phyloP scores from a whole-genome alignment of 2,329 filamentous ascomycete genomes.

The Nemania abortiva region DNA sequence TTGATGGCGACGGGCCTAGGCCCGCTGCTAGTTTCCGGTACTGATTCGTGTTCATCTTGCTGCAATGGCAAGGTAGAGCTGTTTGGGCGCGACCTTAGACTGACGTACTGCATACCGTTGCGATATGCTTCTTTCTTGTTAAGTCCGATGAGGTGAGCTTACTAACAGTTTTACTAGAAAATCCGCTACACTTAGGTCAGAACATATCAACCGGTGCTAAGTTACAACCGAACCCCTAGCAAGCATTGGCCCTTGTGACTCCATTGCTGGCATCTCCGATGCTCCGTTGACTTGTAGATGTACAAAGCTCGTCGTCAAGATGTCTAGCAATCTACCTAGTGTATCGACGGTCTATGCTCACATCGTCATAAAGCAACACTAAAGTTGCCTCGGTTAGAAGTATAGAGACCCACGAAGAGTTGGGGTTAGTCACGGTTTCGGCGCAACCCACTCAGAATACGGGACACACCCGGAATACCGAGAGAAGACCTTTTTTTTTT shows the following conservation, averaged over 20 bases:
- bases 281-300: background rate
- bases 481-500: background rate
- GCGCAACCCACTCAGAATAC: background rate
- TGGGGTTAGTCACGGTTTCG: background rate
- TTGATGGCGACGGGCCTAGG: background rate
- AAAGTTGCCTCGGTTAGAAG: background rate
- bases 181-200: background rate
- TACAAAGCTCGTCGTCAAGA: background rate
- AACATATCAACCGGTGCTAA: background rate
- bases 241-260: background rate
- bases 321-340: background rate
- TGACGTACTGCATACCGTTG: background rate
- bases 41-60: background rate
- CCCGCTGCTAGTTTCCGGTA: conserved; percentile 12
- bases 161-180: conserved; percentile 3
- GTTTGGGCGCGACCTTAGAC: background rate
- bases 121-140: background rate
- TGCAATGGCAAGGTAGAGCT: background rate
- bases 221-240: conserved; percentile 5
- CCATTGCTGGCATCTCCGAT: background rate
- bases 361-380: background rate
- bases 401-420: background rate
- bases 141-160: conserved; percentile 24
- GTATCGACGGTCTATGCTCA: background rate
- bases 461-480: background rate